Evolutionary conservation across 495 filamentous ascomycete genomes (phyloP), one percentile per base, ranked within the genome.

Genomic region (Penicillium salamii): DNA sequence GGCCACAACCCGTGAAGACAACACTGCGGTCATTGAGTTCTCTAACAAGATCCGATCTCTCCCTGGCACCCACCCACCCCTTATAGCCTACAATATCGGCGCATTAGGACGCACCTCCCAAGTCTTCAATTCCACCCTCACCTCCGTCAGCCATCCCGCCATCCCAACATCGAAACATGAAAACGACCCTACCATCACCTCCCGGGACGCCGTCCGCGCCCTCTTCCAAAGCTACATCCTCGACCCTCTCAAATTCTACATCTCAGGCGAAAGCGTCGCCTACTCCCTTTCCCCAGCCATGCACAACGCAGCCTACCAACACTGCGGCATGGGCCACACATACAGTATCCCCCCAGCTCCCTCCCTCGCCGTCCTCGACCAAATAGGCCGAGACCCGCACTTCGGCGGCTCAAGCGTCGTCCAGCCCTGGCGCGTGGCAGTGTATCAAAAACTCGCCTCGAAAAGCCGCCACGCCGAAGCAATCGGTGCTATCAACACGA

Each of bases 401-500:
- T 91, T 91, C 57, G 89, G 88, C 8, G 89, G 88, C 3, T 81
- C 84, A 13, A 83, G 80, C 53, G 77, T 93, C 17, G 79, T 86
- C 2, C 81, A 87, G 26, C 88, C 89, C 3, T 91, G 86, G 77
- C 87, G 89, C 53, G 82, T 88, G 3, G 79, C 85, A 46, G 78
- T 90, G 14, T 83, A 87, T 49, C 75, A 80, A 5, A 79, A 84
- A 28, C 71, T 89, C 2, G 79, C 85, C 45, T 77, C 84, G 20
- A 80, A 86, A 54, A 89, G 85, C 46, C 78, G 81, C 53, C 87
- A 93, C 56, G 88, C 87, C 6, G 82, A 83, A 35, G 88, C 85
- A 7, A 90, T 93, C 49, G 88, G 89, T 1, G 86, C 89, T 9
- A 85, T 90, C 45, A 91, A 93, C 63, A 90, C 88, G 0, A 75